Evolutionary conservation across 2,329 filamentous ascomycete genomes (phyloP).

Genomic region (Fusarium pseudoanthophilum): DNA sequence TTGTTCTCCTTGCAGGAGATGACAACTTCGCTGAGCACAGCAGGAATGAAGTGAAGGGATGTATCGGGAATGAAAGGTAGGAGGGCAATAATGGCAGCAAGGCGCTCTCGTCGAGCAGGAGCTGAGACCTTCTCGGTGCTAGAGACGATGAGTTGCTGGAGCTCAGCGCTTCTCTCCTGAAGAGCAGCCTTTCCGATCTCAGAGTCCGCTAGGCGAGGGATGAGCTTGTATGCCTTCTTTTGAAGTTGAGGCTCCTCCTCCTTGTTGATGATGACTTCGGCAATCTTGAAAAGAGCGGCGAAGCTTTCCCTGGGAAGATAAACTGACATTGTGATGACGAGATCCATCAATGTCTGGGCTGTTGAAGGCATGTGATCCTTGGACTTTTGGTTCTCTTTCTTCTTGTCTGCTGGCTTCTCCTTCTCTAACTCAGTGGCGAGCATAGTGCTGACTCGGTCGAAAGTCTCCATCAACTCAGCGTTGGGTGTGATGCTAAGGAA

Average conservation of each 20-base stretch:
- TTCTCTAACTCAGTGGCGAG: constrained; percentile 76
- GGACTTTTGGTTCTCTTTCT: constrained; percentile 70
- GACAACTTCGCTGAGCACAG: constrained; percentile 91
- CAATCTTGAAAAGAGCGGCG: constrained; percentile 84
- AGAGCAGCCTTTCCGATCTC: constrained; percentile 81
- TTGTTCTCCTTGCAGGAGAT: constrained; percentile 98
- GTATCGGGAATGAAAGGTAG: constrained; percentile 80
- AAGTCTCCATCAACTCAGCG: constrained; percentile 85
- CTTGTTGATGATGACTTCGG: constrained; percentile 82
- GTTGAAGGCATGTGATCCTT: constrained; percentile 87
- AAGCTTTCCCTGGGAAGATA: constrained; percentile 93
- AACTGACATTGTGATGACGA: constrained; percentile 94
- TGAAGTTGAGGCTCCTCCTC: constrained; percentile 90
- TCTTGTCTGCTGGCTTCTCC: constrained; percentile 63
- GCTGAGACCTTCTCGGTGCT: constrained; percentile 87
- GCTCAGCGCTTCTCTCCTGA: constrained; percentile 76
- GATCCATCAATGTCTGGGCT: constrained; percentile 93
- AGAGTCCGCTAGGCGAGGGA: constrained; percentile 87
- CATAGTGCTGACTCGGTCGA: constrained; percentile 86
- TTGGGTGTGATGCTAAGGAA: constrained; percentile 88
- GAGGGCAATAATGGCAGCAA: constrained; percentile 83
- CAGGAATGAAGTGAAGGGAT: constrained; percentile 92
- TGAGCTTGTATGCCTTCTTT: constrained; percentile 99
- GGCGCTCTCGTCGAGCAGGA: constrained; percentile 85
- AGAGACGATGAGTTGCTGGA: constrained; percentile 83